Evolutionary conservation across 768 basidiomycete genomes (phyloP), one percentile per base, ranked within the genome.

Genomic region (Xerocomellus dryophilus): DNA sequence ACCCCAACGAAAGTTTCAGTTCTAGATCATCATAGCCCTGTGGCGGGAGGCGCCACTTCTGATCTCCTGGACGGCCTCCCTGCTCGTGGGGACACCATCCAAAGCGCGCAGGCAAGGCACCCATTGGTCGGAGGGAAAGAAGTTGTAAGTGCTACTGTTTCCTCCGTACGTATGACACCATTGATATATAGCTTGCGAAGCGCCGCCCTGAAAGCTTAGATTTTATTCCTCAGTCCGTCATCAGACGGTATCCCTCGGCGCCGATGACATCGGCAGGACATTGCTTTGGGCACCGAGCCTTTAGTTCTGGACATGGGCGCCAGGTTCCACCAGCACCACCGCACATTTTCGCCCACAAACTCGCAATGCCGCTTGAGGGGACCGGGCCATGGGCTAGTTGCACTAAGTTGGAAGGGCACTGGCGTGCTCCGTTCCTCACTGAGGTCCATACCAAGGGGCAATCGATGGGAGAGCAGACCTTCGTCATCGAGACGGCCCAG

Each of bases 181-280:
- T 42, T 9, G 17, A 49, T 34, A 36, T 47, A 21, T 42, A 61
- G 61, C 23, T 31, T 23, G 6, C 27, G 5, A 54, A 53, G 10
- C 39, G 11, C 48, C 65, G 59, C 18, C 65, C 64, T 21, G 61
- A 63, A 38, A 56, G 66, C 27, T 47, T 66, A 41, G 50, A 51
- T 8, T 66, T 68, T 43, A 43, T 66, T 46, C 65, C 65, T 21
- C 66, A 63, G 21, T 68, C 65, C 2, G 66, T 68, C 32, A 45
- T 66, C 20, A 55, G 59, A 32, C 66, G 64, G 36, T 51, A 61
- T 50, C 66, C 66, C 3, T 57, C 61, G 2, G 51, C 39, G 0
- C 21, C 54, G 12, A 47, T 20, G 20, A 34, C 27, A 35, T 51
- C 54, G 0, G 9, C 46, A 4, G 35, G 18, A n/a, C 51, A 45